These are phyloP conservation scores for Penicillium riverlandense DNA, from an alignment of 495 filamentous ascomycete genomes.

Conservation along the genomic window DNA sequence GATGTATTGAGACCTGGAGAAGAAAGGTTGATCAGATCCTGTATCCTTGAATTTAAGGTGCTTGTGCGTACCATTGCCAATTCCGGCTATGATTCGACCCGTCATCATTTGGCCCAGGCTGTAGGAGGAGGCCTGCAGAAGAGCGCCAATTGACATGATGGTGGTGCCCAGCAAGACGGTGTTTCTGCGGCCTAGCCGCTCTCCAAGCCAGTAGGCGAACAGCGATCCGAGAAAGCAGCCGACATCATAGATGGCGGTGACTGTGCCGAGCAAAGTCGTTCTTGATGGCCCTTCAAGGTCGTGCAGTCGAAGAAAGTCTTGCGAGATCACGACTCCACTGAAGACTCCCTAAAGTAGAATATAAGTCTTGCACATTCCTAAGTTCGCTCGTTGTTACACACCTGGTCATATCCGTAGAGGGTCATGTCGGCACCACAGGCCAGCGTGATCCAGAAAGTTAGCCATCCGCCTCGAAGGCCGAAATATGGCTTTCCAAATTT, in stretches of 20 bases:
- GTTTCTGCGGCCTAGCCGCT: conserved; percentile 40
- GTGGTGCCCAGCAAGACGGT: conserved; percentile 37
- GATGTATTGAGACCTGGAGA: conserved; percentile 1
- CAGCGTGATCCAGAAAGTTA: conserved; percentile 14
- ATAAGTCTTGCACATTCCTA: not conserved
- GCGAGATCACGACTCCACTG: conserved; percentile 9
- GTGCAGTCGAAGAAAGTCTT: conserved; percentile 9
- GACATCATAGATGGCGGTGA: conserved; percentile 15
- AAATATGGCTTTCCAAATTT: conserved; percentile 9
- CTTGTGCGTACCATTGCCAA: conserved; percentile 34
- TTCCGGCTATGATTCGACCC: conserved; percentile 31
- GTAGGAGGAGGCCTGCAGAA: conserved; percentile 43
- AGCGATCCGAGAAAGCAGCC: conserved; percentile 47
- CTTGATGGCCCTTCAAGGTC: conserved; percentile 25
- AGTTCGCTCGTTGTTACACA: not conserved
- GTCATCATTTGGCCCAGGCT: conserved; percentile 35
- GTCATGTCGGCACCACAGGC: conserved; percentile 13
- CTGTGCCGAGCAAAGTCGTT: conserved; percentile 7
- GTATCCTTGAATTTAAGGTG: conserved; percentile 12
- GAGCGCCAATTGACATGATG: conserved; percentile 46
- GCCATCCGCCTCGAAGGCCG: conserved; percentile 13
- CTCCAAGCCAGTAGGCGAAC: conserved; percentile 35
- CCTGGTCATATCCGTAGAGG: conserved; percentile 11
- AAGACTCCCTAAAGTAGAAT: conserved; percentile 3
- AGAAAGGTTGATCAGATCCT: not conserved